These are phyloP conservation scores for Fagopyrum esculentum DNA, from an alignment of 148 eudicot species.

Conservation along the genomic window DNA sequence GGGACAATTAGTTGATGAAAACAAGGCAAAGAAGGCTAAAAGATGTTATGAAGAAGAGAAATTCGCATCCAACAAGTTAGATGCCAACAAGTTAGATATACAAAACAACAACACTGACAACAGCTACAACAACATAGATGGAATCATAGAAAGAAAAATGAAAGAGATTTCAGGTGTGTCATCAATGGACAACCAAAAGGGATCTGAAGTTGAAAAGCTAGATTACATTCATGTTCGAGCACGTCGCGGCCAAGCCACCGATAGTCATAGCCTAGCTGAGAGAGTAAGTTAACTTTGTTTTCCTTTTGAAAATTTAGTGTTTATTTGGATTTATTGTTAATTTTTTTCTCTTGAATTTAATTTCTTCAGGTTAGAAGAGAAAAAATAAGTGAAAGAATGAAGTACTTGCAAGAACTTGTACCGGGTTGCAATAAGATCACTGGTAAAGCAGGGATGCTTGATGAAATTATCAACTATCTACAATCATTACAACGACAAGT, in stretches of 20 bases:
- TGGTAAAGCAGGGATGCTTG: slow-evolving; percentile 99
- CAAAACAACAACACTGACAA: slow-evolving; percentile 14
- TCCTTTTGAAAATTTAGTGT: neutral
- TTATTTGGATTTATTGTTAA: neutral
- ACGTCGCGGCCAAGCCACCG: slow-evolving; percentile 97
- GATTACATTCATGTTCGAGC: slow-evolving; percentile 98
- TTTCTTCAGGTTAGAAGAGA: slow-evolving; percentile 76
- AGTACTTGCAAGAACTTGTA: slow-evolving; percentile 83
- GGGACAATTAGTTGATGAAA: slow-evolving; percentile 34
- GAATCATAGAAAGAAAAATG: slow-evolving; percentile 21
- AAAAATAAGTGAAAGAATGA: slow-evolving; percentile 94
- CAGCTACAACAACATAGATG: slow-evolving; percentile 9
- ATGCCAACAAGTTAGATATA: slow-evolving; percentile 15
- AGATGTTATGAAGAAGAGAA: slow-evolving; percentile 43
- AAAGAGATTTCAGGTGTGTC: slow-evolving; percentile 22
- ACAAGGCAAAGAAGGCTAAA: slow-evolving; percentile 45
- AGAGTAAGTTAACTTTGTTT: slow-evolving; percentile 40
- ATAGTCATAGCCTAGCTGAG: slow-evolving; percentile 98
- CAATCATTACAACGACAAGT: slow-evolving; percentile 99
- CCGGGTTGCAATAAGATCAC: slow-evolving; percentile 96
- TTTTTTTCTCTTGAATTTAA: neutral
- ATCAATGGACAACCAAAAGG: neutral
- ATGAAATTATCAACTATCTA: slow-evolving; percentile 92
- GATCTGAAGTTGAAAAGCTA: slow-evolving; percentile 45
- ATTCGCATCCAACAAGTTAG: slow-evolving; percentile 24